phyloP scores from a whole-genome alignment of 2,329 filamentous ascomycete species.

The Lachnellula arida region DNA sequence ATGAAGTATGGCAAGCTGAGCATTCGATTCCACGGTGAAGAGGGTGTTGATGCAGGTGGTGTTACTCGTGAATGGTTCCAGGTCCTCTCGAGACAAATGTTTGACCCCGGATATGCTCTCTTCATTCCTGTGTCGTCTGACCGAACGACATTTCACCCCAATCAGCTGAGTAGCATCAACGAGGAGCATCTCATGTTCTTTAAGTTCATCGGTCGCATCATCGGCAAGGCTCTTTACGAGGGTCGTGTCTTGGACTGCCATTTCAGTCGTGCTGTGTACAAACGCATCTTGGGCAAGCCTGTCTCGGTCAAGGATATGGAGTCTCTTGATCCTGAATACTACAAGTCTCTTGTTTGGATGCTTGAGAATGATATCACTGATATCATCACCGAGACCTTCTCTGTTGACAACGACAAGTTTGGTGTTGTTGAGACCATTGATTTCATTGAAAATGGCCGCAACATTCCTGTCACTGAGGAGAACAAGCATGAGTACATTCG shows the following conservation, averaged over 20 bases:
- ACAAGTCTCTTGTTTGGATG: constrained; percentile 98
- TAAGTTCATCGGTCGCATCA: constrained; percentile 98
- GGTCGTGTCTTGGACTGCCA: constrained; percentile 94
- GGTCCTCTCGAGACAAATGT: constrained; percentile 95
- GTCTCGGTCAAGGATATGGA: constrained; percentile 99
- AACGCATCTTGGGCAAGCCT: constrained; percentile 88
- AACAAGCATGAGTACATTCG: constrained; percentile 99
- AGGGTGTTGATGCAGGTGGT: constrained; percentile 95
- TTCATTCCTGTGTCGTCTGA: constrained; percentile 97
- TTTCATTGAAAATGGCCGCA: constrained; percentile 78
- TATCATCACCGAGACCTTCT: constrained; percentile 94
- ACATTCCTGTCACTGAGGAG: constrained; percentile 91
- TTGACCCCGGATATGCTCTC: constrained; percentile 93
- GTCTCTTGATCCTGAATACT: constrained; percentile 95
- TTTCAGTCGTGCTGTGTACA: constrained; percentile 98
- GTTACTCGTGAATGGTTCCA: constrained; percentile 99
- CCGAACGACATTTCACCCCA: constrained; percentile 97
- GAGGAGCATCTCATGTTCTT: constrained; percentile 96
- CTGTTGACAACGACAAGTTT: constrained; percentile 89
- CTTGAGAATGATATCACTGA: constrained; percentile 97
- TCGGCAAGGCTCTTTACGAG: constrained; percentile 96
- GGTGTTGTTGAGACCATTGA: constrained; percentile 85
- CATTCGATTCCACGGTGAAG: constrained; percentile 94
- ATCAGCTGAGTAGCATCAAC: constrained; percentile 89
- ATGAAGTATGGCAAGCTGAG: constrained; percentile 99